Conservation (phyloP, 345 rosid genomes). For the Theobroma cacao region DNA sequence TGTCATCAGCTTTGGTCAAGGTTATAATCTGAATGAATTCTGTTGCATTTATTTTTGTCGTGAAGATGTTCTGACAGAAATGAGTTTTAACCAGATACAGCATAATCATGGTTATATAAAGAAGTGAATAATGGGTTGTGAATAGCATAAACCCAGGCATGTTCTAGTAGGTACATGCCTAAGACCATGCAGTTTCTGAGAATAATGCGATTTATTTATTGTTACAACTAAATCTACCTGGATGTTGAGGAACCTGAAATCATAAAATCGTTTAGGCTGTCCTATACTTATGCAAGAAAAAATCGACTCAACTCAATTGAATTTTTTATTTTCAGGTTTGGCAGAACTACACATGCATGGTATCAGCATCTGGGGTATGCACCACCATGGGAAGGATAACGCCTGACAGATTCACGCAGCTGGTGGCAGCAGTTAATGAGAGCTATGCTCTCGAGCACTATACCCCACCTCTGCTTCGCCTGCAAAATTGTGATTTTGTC, state of each 20-base stretch:
- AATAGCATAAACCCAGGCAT: too few relatives aligned
- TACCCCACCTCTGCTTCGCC: conserved; percentile 83
- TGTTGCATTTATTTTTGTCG: neutral
- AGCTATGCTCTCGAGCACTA: conserved; percentile 85
- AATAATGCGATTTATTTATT: neutral
- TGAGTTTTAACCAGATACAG: neutral
- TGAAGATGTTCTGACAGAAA: neutral
- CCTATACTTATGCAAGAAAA: neutral
- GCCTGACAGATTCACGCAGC: conserved; percentile 50
- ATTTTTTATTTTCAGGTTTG: conserved; percentile 53
- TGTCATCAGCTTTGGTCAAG: neutral
- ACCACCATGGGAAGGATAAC: conserved; percentile 79
- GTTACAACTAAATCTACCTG: too few relatives aligned
- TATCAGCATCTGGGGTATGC: conserved; percentile 53
- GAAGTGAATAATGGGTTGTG: neutral
- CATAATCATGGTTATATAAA: neutral
- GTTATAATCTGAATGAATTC: neutral
- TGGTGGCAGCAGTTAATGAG: conserved; percentile 76
- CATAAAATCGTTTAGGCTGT: neutral
- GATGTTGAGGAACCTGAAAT: neutral
- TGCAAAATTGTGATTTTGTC: conserved; percentile 84
- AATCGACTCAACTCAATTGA: neutral
- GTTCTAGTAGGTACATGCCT: neutral
- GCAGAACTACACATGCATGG: conserved; percentile 61
- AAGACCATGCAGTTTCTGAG: neutral